Evolutionary conservation across 305 asterid species (phyloP).

Genomic region (Galium porrigens): DNA sequence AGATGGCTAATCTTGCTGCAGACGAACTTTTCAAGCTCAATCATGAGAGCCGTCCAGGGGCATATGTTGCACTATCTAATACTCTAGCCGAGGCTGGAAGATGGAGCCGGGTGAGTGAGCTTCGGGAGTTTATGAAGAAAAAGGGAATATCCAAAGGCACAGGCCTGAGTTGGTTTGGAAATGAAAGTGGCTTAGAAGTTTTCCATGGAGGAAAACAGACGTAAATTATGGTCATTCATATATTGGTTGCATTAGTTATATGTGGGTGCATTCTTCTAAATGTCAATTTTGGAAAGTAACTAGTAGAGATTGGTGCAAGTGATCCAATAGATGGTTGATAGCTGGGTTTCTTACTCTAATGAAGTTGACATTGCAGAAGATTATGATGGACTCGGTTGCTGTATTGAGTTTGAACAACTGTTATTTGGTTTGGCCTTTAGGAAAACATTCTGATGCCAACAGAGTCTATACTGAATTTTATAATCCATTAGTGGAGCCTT

Average conservation of each 20-base stretch:
- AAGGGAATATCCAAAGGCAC: conserved; percentile 62
- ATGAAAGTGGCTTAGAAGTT: conserved; percentile 49
- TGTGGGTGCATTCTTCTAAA: neutral
- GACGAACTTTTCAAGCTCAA: conserved; percentile 49
- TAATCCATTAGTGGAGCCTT: neutral
- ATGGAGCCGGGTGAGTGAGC: conserved; percentile 62
- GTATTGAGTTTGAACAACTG: neutral
- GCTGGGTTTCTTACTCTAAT: conserved; percentile 14
- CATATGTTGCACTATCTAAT: conserved; percentile 67
- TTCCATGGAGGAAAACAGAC: conserved; percentile 41
- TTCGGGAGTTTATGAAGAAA: conserved; percentile 71
- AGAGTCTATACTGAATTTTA: neutral
- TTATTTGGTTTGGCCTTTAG: neutral
- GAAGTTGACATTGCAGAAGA: neutral
- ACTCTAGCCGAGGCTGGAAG: conserved; percentile 76
- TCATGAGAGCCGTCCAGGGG: conserved; percentile 47
- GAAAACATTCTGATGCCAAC: neutral
- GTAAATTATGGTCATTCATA: conserved; percentile 7
- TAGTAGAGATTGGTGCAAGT: conserved; percentile 24
- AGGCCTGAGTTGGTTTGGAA: conserved; percentile 69
- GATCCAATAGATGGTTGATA: conserved; percentile 23
- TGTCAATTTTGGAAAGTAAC: conserved; percentile 18
- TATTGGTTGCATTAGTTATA: neutral
- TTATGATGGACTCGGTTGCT: neutral
- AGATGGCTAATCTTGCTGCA: conserved; percentile 66